Conservation (phyloP, 805 yeast genomes). For the Yamadazyma philogaea region DNA sequence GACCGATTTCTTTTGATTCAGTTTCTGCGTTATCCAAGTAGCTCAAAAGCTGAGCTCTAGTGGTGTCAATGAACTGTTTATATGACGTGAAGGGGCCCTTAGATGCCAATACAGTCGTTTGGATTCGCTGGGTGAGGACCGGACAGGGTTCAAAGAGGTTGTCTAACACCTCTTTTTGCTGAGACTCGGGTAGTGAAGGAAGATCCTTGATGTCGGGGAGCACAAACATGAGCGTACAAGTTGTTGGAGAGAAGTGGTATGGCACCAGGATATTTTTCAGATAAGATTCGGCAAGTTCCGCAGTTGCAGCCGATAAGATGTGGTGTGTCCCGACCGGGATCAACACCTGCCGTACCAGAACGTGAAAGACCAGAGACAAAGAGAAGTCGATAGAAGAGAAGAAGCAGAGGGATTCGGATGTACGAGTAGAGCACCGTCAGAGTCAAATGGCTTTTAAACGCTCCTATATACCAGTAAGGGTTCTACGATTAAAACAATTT, state of each 20-base stretch:
- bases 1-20: slow-evolving; percentile 20
- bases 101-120: slow-evolving; percentile 24
- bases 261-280: not conserved
- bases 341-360: no score
- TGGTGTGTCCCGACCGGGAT: no score
- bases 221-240: not conserved
- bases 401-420: no score
- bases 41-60: slow-evolving; percentile 36
- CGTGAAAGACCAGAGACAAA: no score
- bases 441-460: no score
- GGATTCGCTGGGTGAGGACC: slow-evolving; percentile 35
- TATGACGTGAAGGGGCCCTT: slow-evolving; percentile 18
- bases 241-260: not conserved
- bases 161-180: slow-evolving; percentile 33
- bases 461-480: no score
- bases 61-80: slow-evolving; percentile 42
- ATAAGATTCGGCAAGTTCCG: not conserved
- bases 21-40: slow-evolving; percentile 26
- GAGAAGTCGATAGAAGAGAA: not conserved
- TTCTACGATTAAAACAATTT: no score
- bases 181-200: slow-evolving; percentile 29
- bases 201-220: slow-evolving; percentile 6
- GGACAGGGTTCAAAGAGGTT: slow-evolving; percentile 66
- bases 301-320: not conserved
- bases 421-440: no score